Evolutionary conservation across 345 rosid genomes (phyloP), one percentile per base, ranked within the genome.

Genomic region (Mercurialis annua): DNA sequence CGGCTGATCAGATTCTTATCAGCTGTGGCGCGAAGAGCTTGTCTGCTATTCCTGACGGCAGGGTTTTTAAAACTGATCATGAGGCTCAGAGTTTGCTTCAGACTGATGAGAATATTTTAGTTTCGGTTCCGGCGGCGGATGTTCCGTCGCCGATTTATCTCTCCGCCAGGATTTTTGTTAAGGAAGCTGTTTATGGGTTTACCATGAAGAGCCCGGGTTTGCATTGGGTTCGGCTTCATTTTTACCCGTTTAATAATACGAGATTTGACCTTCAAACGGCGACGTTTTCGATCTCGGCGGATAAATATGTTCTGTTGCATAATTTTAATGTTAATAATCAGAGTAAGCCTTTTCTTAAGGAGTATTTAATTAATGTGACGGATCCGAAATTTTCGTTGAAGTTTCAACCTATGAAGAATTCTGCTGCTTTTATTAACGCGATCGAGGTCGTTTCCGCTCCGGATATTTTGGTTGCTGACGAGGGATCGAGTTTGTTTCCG

Each of bases 361-460:
- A 90, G 79, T 90, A 81, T 54, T 81, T 90, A n/a, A 27, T 90
- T 29, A 87, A 83, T 70, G 66, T 78, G 26, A 80, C 81, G 0
- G 86, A 84, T 1, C 80, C 87, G 3, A 68, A 75, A 10, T 76
- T 87, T 23, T 53, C 84, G n/a, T 63, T 90, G 68, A 81, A 75
- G 24, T 87, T 90, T 65, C 24, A 26, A 6, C 84, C 96, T 0
- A 73, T 80, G 83, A 81, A 77, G 76, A 52, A 76, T 63, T 87
- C 92, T 1, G 81, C 79, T 3, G 92, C 96, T 38, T 89, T 87
- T 58, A 68, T 89, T 62, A 89, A 89, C 42, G 96, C 87, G 38
- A 82, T 89, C 18, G 96, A 89, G 80, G 68, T 89, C 33, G 89
- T 89, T 59, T 85, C 96, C 0, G 92, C 88, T 1, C 96, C 96